Percentiles rank a stretch among this genome's conserved stretches.
Conservation (phyloP, 345 rosid genomes). For the Sisymbrium irio region DNA sequence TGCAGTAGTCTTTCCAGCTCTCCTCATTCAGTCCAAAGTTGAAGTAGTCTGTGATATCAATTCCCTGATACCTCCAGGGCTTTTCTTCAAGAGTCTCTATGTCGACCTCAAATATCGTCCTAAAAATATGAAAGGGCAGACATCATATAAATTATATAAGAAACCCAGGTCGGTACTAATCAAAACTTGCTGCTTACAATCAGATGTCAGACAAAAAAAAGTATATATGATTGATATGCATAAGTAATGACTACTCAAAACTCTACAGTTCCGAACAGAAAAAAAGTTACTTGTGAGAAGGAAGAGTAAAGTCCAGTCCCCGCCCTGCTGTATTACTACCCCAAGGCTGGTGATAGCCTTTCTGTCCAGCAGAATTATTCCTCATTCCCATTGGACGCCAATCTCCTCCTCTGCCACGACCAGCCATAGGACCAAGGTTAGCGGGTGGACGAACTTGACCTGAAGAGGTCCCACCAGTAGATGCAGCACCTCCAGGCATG, state of each 20-base stretch:
- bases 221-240: neutral
- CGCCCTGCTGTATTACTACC: constrained; percentile 68
- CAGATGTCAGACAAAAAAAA: neutral
- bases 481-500: constrained; percentile 58
- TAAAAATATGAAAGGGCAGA: constrained; percentile 36
- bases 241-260: neutral
- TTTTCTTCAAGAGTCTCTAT: constrained; percentile 94
- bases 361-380: constrained; percentile 66
- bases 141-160: constrained; percentile 17
- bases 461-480: constrained; percentile 54
- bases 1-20: constrained; percentile 98
- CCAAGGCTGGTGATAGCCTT: constrained; percentile 71
- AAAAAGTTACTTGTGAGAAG: constrained; percentile 87
- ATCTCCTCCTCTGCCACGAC: constrained; percentile 98
- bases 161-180: neutral
- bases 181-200: neutral
- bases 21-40: constrained; percentile 96
- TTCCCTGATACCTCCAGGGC: constrained; percentile 90
- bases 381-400: constrained; percentile 83
- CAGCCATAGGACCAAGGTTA: constrained; percentile 57
- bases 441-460: constrained; percentile 80
- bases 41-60: constrained; percentile 81
- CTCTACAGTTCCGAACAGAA: constrained; percentile 14
- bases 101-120: constrained; percentile 96
- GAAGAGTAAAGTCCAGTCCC: constrained; percentile 90